Percentiles rank a stretch among this genome's conserved stretches.
Evolutionary conservation across 164 flowering plant genomes (phyloP).

Genomic region (Macadamia tetraphylla): DNA sequence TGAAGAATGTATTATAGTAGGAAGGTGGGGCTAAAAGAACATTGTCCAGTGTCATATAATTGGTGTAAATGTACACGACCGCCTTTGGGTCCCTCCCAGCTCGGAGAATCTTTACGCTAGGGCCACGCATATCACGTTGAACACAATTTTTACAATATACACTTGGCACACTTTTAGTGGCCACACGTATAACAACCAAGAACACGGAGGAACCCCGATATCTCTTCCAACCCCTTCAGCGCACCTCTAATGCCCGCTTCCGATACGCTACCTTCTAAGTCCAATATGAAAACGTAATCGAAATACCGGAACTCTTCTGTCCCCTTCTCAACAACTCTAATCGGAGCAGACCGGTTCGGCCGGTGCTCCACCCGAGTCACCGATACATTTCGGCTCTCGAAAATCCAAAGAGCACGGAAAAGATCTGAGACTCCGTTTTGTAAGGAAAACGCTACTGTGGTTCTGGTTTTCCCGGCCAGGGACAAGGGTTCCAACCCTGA

Average conservation of each 20-base stretch:
- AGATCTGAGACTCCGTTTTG: conserved; percentile 24
- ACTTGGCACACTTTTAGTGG: too few species aligned
- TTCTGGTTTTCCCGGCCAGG: conserved; percentile 15
- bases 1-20: too few species aligned
- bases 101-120: too few species aligned
- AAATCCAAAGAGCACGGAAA: conserved; percentile 17
- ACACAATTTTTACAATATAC: too few species aligned
- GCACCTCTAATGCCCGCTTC: conserved; percentile 7
- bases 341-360: conserved; percentile 21
- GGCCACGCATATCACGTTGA: too few species aligned
- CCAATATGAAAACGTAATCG: conserved; percentile 24
- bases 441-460: conserved; percentile 24
- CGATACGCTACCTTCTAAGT: conserved; percentile 14
- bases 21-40: too few species aligned
- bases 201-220: conserved; percentile 16
- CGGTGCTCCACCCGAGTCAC: conserved; percentile 26
- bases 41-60: too few species aligned
- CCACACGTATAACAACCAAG: conserved; percentile 18
- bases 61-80: too few species aligned
- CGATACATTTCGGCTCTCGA: conserved; percentile 15
- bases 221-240: conserved; percentile 16
- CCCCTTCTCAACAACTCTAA: conserved; percentile 7
- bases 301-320: conserved; percentile 6
- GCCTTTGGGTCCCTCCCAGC: too few species aligned
- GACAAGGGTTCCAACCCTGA: not conserved